Base-by-base conservation (phyloP, 371 early-diverging fungal species). In the Apophysomyces sp. region DNA sequence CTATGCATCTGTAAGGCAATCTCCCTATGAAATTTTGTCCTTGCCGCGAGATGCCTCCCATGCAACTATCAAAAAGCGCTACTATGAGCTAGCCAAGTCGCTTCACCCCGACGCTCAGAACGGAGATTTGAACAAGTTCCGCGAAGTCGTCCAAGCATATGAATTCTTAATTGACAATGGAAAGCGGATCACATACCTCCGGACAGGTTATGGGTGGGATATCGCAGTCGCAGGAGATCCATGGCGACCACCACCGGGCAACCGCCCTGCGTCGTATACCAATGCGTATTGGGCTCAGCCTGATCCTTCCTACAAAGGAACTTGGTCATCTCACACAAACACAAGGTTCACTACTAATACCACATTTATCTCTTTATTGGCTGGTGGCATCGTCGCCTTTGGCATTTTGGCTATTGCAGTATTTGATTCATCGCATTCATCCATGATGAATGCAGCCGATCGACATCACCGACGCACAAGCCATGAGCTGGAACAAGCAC, bases 21-120 rank as follows among this genome's bases (percentile, higher is more conserved):
- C 70, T 32, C 76, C 78, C 5, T 81, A 65, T 59, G 71, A 76
- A 37, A 63, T 76, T 16, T 52, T 81, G 2, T 58, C 64, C 13
- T 36, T 81, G 7, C 64, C 59, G 1, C 53, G 40, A 16, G 61
- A 52, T 32, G 72, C 74, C 5, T 41, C 69, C 2, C 58, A 54
- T n/a, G 57, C 65, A n/a, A 72, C 68, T 21, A 68, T 81, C 51
- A 76, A 76, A 40, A 58, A 69, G 26, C 66, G 63, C 15, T 81
- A 81, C 36, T 72, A 74, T 37, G 68, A 76, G 49, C 56, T 81
- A 4, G 78, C 74, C 3, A 81, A 81, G 54, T 27, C 58, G n/a
- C 56, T 74, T 13, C 78, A 81, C 32, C 81, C 78, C 2, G 81
- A 81, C 55, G 63, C 44, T 36, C 39, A 61, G 1, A 69, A 62